These are phyloP conservation scores for Amanita polypyramis DNA, from an alignment of 768 basidiomycete genomes.

Conservation along the genomic window DNA sequence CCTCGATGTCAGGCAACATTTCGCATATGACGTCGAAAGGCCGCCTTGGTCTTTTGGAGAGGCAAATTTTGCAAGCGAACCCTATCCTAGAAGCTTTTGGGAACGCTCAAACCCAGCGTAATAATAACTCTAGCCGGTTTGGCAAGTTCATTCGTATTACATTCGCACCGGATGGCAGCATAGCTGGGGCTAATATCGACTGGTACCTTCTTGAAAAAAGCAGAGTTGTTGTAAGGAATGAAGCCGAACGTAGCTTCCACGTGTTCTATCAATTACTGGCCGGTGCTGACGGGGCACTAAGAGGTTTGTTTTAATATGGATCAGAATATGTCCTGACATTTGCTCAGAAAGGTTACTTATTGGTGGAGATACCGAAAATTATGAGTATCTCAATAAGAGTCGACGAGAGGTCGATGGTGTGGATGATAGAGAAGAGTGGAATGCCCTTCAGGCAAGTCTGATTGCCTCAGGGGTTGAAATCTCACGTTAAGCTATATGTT, in stretches of 20 bases:
- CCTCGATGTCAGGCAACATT: constrained; percentile 33
- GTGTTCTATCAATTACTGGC: constrained; percentile 93
- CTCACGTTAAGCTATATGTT: constrained; percentile 7
- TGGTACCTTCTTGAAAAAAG: constrained; percentile 99
- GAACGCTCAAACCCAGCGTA: constrained; percentile 95
- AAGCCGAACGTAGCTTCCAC: constrained; percentile 90
- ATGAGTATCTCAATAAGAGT: constrained; percentile 87
- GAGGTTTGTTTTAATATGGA: constrained; percentile 35
- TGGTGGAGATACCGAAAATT: constrained; percentile 65
- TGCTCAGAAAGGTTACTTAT: constrained; percentile 61
- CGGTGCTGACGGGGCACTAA: constrained; percentile 51
- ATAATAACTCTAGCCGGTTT: constrained; percentile 98
- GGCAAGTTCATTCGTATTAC: constrained; percentile 97
- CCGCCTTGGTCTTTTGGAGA: constrained; percentile 80
- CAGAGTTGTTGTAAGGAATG: constrained; percentile 78
- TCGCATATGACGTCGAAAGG: constrained; percentile 50
- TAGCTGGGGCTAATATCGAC: constrained; percentile 95
- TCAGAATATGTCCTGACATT: neutral
- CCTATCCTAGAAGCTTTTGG: constrained; percentile 97
- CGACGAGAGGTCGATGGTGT: constrained; percentile 91
- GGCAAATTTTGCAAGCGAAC: constrained; percentile 95
- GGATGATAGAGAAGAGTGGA: constrained; percentile 87
- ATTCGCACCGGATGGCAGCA: constrained; percentile 88
- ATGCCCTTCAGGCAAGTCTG: constrained; percentile 49
- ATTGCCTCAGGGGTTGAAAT: neutral